Evolutionary conservation across 257 asterid genomes (phyloP), one percentile per base, ranked within the genome.

Genomic region (Marsdenia floribunda): DNA sequence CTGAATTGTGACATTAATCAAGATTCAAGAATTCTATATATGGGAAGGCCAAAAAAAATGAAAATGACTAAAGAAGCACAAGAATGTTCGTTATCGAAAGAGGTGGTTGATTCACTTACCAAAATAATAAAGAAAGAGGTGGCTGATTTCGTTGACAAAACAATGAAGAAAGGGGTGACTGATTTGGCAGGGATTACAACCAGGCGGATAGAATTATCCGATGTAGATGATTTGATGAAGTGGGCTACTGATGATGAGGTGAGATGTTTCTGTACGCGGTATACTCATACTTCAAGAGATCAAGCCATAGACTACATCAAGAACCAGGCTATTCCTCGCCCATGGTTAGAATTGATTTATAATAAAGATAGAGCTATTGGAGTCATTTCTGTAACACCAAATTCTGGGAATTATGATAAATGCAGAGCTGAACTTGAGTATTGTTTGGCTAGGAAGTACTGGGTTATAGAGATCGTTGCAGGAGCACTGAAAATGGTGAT

Each of bases 211-310:
- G 70, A 79, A 53, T 42, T 75, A 1, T 80, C 88, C 0, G 89
- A 90, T 66, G 59, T 63, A 6, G 91, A 88, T 75, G 88, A 84
- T 78, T 78, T 88, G 83, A 87, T 90, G 96, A 76, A 70, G 33
- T 90, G 94, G 91, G 87, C 78, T 16, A 59, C 81, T 18, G 92
- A 88, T 77, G 92, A 84, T 8, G 82, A 78, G 68, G 94, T 90
- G 8, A 78, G 74, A 61, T 73, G 71, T 13, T 87, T 72, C 74
- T 85, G 90, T 80, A 5, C 16, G 2, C 88, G 93, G 91, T 91
- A 88, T 6, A 75, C 90, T 1, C 87, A 82, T 78, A 83, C 86
- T 53, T 86, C 84, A 1, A 86, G 38, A 60, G 80, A 82, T 2
- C 80, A 71, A 55, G 82, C 79, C 24, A 12, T 79, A 1, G 82